phyloP scores from a whole-genome alignment of 805 yeast species.

The Teunomyces gatunensis region DNA sequence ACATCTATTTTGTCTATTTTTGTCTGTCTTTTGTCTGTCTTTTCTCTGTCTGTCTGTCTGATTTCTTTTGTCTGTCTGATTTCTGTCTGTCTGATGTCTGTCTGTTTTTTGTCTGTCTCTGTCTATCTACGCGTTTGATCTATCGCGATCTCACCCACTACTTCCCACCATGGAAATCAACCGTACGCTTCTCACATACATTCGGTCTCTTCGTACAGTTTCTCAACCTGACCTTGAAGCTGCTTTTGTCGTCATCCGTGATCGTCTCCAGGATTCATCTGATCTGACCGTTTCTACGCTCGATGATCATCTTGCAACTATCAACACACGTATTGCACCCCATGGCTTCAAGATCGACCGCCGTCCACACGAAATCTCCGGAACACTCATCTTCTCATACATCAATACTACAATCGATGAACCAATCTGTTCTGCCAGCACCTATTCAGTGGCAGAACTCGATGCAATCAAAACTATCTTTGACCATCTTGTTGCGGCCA shows the following conservation, averaged over 20 bases:
- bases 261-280: conserved; percentile 7
- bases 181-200: conserved; percentile 27
- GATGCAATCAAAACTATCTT: conserved; percentile 44
- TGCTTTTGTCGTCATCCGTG: conserved; percentile 18
- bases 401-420: conserved; percentile 42
- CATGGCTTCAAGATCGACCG: conserved; percentile 45
- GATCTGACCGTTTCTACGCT: conserved; percentile 2
- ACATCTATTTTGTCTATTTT: too few relatives aligned
- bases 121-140: not conserved
- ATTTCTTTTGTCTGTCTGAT: not conserved
- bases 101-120: too few relatives aligned
- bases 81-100: too few relatives aligned
- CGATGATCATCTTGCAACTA: conserved; percentile 21
- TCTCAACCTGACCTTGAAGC: conserved; percentile 18
- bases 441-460: conserved; percentile 36
- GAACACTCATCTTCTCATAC: conserved; percentile 32
- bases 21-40: not conserved
- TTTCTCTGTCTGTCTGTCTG: too few relatives aligned
- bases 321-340: conserved; percentile 30
- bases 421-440: conserved; percentile 38
- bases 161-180: conserved; percentile 23
- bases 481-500: conserved; percentile 43
- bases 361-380: conserved; percentile 34
- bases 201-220: conserved; percentile 25
- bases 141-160: conserved; percentile 20